A percentile compares a stretch with the other conserved stretches of the same genome.
phyloP scores from a whole-genome alignment of 2,329 filamentous ascomycete species.

The Chrysoporthe puriensis region DNA sequence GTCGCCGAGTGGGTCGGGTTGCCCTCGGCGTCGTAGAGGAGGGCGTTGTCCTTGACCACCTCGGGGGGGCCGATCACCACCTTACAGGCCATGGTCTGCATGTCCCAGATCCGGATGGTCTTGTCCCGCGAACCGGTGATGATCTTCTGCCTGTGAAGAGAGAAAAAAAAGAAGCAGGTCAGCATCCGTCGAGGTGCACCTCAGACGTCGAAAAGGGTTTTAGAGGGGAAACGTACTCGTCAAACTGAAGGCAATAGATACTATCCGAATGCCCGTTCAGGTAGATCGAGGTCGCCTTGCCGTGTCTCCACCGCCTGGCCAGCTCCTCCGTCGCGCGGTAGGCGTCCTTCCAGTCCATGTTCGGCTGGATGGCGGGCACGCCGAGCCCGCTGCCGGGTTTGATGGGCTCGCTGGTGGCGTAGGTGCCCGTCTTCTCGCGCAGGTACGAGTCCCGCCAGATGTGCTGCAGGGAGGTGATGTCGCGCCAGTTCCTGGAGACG shows the following conservation, averaged over 20 bases:
- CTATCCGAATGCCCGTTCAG: slow-evolving; percentile 93
- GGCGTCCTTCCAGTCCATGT: slow-evolving; percentile 84
- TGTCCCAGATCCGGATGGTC: slow-evolving; percentile 95
- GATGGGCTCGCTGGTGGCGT: slow-evolving; percentile 59
- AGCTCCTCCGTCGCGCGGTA: slow-evolving; percentile 78
- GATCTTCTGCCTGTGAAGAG: slow-evolving; percentile 74
- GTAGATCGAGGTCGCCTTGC: slow-evolving; percentile 81
- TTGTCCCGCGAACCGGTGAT: slow-evolving; percentile 95
- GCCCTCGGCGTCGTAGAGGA: slow-evolving; percentile 57
- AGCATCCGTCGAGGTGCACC: neutral
- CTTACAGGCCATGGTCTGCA: slow-evolving; percentile 82
- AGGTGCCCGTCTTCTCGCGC: slow-evolving; percentile 62
- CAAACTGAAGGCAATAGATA: slow-evolving; percentile 97
- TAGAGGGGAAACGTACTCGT: slow-evolving; percentile 67
- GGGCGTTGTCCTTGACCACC: slow-evolving; percentile 56
- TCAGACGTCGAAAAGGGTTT: neutral
- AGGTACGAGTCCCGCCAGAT: slow-evolving; percentile 68
- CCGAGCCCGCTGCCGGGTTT: slow-evolving; percentile 60
- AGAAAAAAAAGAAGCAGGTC: neutral
- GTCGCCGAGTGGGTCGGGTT: slow-evolving; percentile 59
- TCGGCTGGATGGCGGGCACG: slow-evolving; percentile 57
- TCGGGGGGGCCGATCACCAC: slow-evolving; percentile 83
- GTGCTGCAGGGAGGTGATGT: slow-evolving; percentile 55
- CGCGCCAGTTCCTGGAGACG: slow-evolving; percentile 57
- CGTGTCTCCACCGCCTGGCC: slow-evolving; percentile 77